Base-by-base conservation (phyloP, 805 yeast genomes). In the Myxozyma melibiosi region DNA sequence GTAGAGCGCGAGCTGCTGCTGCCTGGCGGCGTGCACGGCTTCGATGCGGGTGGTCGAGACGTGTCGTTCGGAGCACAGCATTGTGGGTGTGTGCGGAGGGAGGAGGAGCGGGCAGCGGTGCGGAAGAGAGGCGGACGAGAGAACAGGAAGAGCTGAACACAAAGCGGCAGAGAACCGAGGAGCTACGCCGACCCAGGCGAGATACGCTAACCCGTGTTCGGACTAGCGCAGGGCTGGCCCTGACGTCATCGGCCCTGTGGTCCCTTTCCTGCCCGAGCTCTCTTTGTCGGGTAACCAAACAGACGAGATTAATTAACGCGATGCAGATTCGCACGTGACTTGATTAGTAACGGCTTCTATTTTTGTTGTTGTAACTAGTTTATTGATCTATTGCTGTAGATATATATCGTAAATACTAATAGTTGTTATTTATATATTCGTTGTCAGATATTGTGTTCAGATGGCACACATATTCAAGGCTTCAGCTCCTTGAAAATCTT, bases 401-500 rank as follows among this genome's bases (percentile, higher is more conserved):
- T n/a, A n/a, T n/a, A n/a, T n/a, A n/a, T n/a, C n/a, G n/a, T n/a
- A n/a, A n/a, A n/a, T n/a, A n/a, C n/a, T n/a, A n/a, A n/a, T n/a
- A n/a, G n/a, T n/a, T 14, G 38, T 34, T 8, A 34, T 8, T 14
- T 34, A 14, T 16, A 14, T 35, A 14, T n/a, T n/a, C n/a, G n/a
- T n/a, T n/a, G n/a, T n/a, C n/a, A n/a, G n/a, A n/a, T n/a, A n/a
- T n/a, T n/a, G n/a, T n/a, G n/a, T n/a, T n/a, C n/a, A n/a, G n/a
- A n/a, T n/a, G n/a, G n/a, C n/a, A n/a, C n/a, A n/a, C 4, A 14
- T 37, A 14, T 9, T 18, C 2, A 37, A 7, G 40, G 50, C 8
- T 31, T 45, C 39, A 51, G 22, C 2, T 44, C 24, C 27, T 35
- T 18, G 51, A 37, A 51, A 18, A 51, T 51, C 28, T 38, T 45